Conservation (phyloP, 352 stramenopile species). For the Phytophthora pseudosyringae region DNA sequence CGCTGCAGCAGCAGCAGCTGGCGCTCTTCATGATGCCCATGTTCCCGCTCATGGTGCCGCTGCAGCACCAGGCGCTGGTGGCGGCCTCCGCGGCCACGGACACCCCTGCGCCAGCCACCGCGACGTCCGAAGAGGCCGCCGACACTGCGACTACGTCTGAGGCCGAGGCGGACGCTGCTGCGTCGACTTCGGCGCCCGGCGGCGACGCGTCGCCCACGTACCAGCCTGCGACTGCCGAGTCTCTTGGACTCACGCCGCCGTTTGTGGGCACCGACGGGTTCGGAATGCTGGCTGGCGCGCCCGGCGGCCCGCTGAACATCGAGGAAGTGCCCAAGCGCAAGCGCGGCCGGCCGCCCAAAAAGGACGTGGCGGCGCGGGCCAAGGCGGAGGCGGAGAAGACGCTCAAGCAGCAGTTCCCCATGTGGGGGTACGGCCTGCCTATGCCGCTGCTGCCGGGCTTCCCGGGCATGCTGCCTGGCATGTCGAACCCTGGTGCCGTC, state of each 20-base stretch:
- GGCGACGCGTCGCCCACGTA: conserved; percentile 33
- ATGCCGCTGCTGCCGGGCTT: conserved; percentile 61
- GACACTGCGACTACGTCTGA: conserved; percentile 13
- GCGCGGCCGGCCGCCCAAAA: conserved; percentile 70
- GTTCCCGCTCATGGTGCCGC: conserved; percentile 75
- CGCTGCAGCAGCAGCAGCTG: conserved; percentile 74
- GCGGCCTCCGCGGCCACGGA: neutral
- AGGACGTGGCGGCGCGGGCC: conserved; percentile 58
- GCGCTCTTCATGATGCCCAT: conserved; percentile 83
- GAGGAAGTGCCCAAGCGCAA: conserved; percentile 75
- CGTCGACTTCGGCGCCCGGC: neutral
- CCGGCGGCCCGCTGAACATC: conserved; percentile 31
- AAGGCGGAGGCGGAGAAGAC: conserved; percentile 59
- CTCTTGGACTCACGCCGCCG: conserved; percentile 32
- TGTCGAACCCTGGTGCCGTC: conserved; percentile 38
- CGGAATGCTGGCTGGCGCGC: conserved; percentile 36
- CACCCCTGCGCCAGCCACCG: neutral
- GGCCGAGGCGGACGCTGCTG: conserved; percentile 6
- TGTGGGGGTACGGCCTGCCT: conserved; percentile 67
- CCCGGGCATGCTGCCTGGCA: conserved; percentile 38
- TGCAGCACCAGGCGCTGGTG: conserved; percentile 46
- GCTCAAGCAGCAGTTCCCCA: conserved; percentile 73
- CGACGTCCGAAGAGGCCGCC: conserved; percentile 7
- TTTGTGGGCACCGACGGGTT: conserved; percentile 37
- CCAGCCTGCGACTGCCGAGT: conserved; percentile 31